Base-by-base conservation (phyloP, 1,284 basidiomycete species). In the Pascua guehoae region DNA sequence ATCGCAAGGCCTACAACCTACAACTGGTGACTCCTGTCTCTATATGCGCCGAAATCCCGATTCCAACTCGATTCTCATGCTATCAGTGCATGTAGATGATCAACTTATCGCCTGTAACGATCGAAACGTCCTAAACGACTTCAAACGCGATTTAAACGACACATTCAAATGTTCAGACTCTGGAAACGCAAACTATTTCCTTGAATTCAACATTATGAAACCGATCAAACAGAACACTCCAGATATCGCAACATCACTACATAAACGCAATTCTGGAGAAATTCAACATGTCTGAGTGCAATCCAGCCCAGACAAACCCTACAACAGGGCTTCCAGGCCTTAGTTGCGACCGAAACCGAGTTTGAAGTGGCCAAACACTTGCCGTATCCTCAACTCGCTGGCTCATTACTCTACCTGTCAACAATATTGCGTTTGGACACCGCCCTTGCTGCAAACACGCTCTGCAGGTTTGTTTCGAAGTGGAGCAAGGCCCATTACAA, bases 371-470 rank as follows among this genome's bases (percentile, higher is more conserved):
- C n/a, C n/a, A n/a, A n/a, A n/a, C n/a, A n/a, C n/a, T n/a, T n/a
- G n/a, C 49, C 41, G 24, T 45, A 39, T 40, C 51, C 41, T 16
- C 41, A 48, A 32, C 14, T 54, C 8, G 53, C 48, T 24, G 51
- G 61, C 36, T 55, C 66, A 40, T 37, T 59, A 49, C 49, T 54
- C 18, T 66, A 65, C 46, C 15, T 41, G 8, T 44, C 66, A 12
- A 66, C 61, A 4, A 59, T 63, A 38, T 46, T 61, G 4, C 44
- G 64, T 12, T 65, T 68, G 7, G 65, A 70, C 45, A 40, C 67
- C 4, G 18, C 60, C 12, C 57, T 57, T 58, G 59, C 67, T 5
- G 65, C 64, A 7, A 12, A 8, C 8, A 44, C n/a, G n/a, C 63
- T 41, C 42, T 67, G 39, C 50, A 41, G 61, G 10, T 65, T 45